A percentile compares a stretch with the other conserved stretches of the same genome.
Evolutionary conservation across 2,329 filamentous ascomycete genomes (phyloP).

Genomic region (Elsinoe fawcettii): DNA sequence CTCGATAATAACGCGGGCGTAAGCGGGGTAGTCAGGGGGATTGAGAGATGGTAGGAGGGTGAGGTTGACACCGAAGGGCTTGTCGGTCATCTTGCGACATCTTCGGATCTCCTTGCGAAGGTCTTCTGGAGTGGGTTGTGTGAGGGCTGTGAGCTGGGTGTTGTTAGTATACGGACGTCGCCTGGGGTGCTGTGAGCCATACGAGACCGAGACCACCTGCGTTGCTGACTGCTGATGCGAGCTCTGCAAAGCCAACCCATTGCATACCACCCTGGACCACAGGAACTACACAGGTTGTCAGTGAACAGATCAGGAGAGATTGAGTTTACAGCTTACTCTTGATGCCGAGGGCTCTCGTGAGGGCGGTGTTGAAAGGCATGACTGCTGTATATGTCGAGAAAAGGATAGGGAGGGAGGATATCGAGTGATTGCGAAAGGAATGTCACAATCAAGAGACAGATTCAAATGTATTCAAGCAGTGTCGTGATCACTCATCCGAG

Average conservation of each 20-base stretch:
- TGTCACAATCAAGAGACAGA: background rate
- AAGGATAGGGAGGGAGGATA: background rate
- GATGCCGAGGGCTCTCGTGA: conserved; percentile 55
- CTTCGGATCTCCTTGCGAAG: conserved; percentile 87
- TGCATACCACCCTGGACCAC: conserved; percentile 83
- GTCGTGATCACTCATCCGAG: conserved; percentile 7
- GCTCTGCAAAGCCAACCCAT: conserved; percentile 73
- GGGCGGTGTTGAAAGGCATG: conserved; percentile 59
- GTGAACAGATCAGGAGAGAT: conserved; percentile 1
- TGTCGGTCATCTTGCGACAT: conserved; percentile 69
- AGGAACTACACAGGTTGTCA: conserved; percentile 49
- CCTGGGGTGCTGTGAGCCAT: conserved; percentile 13
- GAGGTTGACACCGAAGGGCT: conserved; percentile 88
- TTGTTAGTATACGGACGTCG: conserved; percentile 8
- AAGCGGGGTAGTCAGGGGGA: conserved; percentile 85
- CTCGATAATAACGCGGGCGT: conserved; percentile 86
- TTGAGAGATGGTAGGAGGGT: conserved; percentile 85
- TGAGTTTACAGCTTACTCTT: conserved; percentile 32
- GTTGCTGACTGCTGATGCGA: conserved; percentile 68
- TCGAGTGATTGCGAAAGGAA: background rate
- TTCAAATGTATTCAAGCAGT: background rate
- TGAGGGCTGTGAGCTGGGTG: conserved; percentile 65
- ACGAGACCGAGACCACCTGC: conserved; percentile 72
- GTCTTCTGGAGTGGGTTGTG: conserved; percentile 84
- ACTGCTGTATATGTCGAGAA: background rate